Evolutionary conservation across 768 basidiomycete genomes (phyloP).

Genomic region (Aureoboletus auriporus): DNA sequence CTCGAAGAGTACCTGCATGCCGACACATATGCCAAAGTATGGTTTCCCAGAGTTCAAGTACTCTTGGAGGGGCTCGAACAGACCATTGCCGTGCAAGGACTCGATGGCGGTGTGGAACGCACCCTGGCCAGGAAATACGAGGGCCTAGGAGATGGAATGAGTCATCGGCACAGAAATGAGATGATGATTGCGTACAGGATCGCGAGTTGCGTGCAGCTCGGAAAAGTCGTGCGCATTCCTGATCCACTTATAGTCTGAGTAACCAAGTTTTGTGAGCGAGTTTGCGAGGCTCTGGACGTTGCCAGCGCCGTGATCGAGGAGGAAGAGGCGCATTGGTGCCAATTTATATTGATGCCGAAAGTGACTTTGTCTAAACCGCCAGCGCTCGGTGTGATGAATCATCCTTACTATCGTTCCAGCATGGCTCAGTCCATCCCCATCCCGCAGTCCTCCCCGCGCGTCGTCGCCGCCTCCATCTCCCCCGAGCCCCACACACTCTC

Average conservation of each 20-base stretch:
- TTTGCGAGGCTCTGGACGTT: slow-evolving; percentile 94
- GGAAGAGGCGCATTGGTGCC: slow-evolving; percentile 59
- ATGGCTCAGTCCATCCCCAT: slow-evolving; percentile 53
- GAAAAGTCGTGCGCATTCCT: slow-evolving; percentile 74
- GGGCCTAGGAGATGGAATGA: slow-evolving; percentile 50
- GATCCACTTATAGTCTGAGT: slow-evolving; percentile 83
- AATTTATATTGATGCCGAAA: not conserved
- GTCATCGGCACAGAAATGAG: slow-evolving; percentile 7
- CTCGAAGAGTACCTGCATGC: slow-evolving; percentile 93
- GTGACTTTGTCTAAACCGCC: no score
- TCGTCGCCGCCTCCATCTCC: slow-evolving; percentile 52
- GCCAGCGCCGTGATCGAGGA: slow-evolving; percentile 96
- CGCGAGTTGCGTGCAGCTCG: slow-evolving; percentile 30
- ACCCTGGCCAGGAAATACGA: slow-evolving; percentile 97
- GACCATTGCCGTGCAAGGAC: slow-evolving; percentile 66
- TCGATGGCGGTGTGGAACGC: slow-evolving; percentile 86
- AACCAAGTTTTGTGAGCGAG: slow-evolving; percentile 78
- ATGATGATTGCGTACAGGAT: slow-evolving; percentile 60
- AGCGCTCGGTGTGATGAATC: slow-evolving; percentile 6
- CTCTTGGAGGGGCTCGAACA: slow-evolving; percentile 72
- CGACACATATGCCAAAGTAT: slow-evolving; percentile 98
- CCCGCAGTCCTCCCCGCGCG: slow-evolving; percentile 22
- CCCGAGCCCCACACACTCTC: slow-evolving; percentile 42
- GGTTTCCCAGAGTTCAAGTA: slow-evolving; percentile 88
- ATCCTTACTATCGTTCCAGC: slow-evolving; percentile 15